phyloP scores from a whole-genome alignment of 148 eudicot genomes.

The Vaccinium myrtillus region DNA sequence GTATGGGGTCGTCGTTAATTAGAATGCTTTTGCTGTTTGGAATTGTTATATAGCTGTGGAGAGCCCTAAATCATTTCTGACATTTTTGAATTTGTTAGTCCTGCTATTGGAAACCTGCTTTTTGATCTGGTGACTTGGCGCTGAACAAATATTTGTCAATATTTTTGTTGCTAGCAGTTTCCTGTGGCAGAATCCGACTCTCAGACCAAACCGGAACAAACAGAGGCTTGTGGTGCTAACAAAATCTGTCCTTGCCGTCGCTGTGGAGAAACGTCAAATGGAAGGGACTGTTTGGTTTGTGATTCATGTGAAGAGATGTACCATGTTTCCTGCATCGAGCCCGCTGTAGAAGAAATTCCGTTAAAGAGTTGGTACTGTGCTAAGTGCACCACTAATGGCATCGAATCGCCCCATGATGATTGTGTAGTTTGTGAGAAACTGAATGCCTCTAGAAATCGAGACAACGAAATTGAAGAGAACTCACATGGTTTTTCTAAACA shows the following conservation, averaged over 20 bases:
- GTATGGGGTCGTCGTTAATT: neutral
- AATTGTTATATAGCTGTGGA: neutral
- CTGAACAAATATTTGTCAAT: constrained; percentile 4
- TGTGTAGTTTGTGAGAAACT: constrained; percentile 77
- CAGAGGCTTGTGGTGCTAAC: constrained; percentile 38
- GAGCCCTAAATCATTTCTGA: neutral
- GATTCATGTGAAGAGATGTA: constrained; percentile 86
- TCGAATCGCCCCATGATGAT: constrained; percentile 62
- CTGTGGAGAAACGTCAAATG: constrained; percentile 69
- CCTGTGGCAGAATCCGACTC: constrained; percentile 31
- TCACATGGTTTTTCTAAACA: constrained; percentile 37
- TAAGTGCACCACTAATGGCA: constrained; percentile 54
- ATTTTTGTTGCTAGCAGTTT: constrained; percentile 33
- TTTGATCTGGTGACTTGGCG: neutral
- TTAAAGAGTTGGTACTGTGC: constrained; percentile 78
- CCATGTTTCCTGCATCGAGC: constrained; percentile 81
- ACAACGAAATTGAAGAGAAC: constrained; percentile 40
- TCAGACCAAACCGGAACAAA: constrained; percentile 41
- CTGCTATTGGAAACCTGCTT: neutral
- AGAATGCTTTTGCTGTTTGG: neutral
- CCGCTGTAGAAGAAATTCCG: constrained; percentile 71
- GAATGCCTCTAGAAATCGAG: constrained; percentile 28
- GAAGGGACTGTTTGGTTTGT: constrained; percentile 69
- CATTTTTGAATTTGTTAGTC: no score
- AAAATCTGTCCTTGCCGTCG: constrained; percentile 44